phyloP scores from a whole-genome alignment of 805 yeast species.

The Metschnikowia henanensis region DNA sequence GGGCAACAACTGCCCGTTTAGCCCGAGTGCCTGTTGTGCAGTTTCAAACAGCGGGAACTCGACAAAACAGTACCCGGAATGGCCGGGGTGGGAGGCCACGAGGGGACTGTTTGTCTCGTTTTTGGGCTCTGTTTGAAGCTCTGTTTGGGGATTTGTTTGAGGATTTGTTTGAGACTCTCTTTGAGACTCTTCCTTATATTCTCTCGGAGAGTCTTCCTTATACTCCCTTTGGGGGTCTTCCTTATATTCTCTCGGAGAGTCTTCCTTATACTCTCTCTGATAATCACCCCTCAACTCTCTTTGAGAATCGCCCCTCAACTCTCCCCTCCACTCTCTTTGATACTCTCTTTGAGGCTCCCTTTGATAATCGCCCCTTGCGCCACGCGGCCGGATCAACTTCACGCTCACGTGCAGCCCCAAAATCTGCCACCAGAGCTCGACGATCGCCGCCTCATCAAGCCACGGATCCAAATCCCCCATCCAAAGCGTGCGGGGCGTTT shows the following conservation, averaged over 20 bases:
- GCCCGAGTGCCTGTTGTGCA: slow-evolving; percentile 65
- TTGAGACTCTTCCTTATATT: no score
- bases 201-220: no score
- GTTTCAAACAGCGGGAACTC: slow-evolving; percentile 69
- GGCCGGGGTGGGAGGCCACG: slow-evolving; percentile 16
- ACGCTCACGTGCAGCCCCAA: slow-evolving; percentile 58
- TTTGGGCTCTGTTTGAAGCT: no score
- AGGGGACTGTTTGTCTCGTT: no score
- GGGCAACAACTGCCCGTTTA: slow-evolving; percentile 67
- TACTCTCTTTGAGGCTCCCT: slow-evolving; percentile 13
- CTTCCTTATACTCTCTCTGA: no score
- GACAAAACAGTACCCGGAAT: slow-evolving; percentile 72
- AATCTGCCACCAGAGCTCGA: slow-evolving; percentile 57
- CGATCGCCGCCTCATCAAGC: slow-evolving; percentile 62
- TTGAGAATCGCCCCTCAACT: no score
- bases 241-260: no score
- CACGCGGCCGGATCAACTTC: slow-evolving; percentile 57
- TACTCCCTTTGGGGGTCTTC: no score
- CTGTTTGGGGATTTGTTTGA: no score
- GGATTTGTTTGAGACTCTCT: no score
- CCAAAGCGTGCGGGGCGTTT: slow-evolving; percentile 76
- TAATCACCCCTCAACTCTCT: no score
- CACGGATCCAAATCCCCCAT: slow-evolving; percentile 87
- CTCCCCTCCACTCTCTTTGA: slow-evolving; percentile 20
- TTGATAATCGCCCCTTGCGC: slow-evolving; percentile 15